Evolutionary conservation across 129 eudicot genomes (phyloP).

Genomic region (Kitagawia praeruptora): DNA sequence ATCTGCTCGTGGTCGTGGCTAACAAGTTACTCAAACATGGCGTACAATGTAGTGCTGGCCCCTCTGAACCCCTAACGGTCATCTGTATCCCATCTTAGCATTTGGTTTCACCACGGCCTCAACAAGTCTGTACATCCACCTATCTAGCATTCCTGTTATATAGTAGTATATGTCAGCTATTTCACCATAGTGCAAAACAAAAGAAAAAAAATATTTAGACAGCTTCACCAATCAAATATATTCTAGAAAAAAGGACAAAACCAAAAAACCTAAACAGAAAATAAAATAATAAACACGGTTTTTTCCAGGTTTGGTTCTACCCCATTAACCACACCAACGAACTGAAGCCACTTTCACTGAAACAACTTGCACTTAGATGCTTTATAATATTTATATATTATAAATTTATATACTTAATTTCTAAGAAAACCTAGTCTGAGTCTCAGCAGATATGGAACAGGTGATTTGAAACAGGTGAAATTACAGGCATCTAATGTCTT

Average conservation of each 20-base stretch:
- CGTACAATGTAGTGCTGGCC: not conserved
- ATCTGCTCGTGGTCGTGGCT: not conserved
- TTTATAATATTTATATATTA: too few species aligned
- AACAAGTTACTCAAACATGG: not conserved
- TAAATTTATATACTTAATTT: too few species aligned
- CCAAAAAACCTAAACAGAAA: not conserved
- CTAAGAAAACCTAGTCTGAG: not conserved
- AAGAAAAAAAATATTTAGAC: not conserved
- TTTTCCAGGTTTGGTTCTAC: too few species aligned
- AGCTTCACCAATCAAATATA: not conserved
- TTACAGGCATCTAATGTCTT: too few species aligned
- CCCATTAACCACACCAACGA: not conserved
- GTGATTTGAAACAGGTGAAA: not conserved
- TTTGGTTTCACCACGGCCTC: constrained; percentile 58
- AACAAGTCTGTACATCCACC: constrained; percentile 86
- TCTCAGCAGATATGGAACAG: not conserved
- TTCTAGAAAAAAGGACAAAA: not conserved
- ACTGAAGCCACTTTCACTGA: not conserved
- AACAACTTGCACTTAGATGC: not conserved
- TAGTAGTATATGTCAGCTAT: not conserved
- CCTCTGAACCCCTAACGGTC: not conserved
- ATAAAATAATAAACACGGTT: not conserved
- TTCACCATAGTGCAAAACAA: not conserved
- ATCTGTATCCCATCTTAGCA: constrained; percentile 21
- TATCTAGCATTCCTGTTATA: constrained; percentile 87